Evolutionary conservation across 2,329 filamentous ascomycete genomes (phyloP), one percentile per base, ranked within the genome.

Genomic region (Colletotrichum lindemuthianum): DNA sequence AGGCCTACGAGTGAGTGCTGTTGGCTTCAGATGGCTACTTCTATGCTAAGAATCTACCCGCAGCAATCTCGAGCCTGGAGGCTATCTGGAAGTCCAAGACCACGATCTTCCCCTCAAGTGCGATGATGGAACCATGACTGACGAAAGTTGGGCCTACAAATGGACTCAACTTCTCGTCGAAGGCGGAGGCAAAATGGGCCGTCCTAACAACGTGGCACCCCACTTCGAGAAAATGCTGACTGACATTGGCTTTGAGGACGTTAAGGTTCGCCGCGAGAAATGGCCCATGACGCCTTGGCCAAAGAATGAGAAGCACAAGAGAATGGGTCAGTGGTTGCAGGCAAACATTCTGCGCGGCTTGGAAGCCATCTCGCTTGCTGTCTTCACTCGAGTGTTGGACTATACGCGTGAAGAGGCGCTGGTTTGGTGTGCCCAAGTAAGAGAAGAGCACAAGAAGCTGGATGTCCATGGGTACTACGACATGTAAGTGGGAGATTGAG

Each of bases 61-160:
- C 45, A 69, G 67, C 36, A 63, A 69, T 56, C 69, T 78, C 40
- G 72, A 75, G 45, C 71, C 76, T 2, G 74, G 72, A 39, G 75
- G 76, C 36, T 76, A 73, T 63, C 60, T 77, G 16, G 75, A 78
- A 58, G 58, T 76, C 9, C 71, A 73, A 6, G 74, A 75, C 57
- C 66, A 72, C 36, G 58, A 56, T 33, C 70, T 74, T 41, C 58
- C 71, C 24, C 55, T 75, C 39, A 53, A 58, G 8, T 75, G 72
- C 58, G 73, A 76, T 56, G 75, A 78, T 59, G 73, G 69, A 45
- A 73, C 73, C 2, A 49, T 78, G 4, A 56, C 69, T 2, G 59
- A 70, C 2, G 73, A 71, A 39, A 75, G 72, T 0, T 65, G 67
- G 15, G 61, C 78, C 2, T 49, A 70, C 1, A 63, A 70, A n/a